Base-by-base conservation (phyloP, 371 early-diverging fungal genomes). In the Actinomortierella ambigua region DNA sequence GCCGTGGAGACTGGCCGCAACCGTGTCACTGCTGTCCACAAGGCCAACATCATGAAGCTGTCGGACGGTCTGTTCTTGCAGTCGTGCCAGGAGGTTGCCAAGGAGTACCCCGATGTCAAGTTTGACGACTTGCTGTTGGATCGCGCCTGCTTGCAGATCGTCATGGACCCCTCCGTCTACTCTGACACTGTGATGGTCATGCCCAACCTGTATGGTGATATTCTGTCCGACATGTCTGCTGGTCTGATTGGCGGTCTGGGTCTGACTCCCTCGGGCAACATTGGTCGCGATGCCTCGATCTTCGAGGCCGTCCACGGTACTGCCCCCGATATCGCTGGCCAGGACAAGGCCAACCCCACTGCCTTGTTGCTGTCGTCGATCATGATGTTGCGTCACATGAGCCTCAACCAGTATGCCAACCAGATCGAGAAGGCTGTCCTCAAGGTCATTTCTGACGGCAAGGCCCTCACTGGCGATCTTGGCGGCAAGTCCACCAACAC, bases 161-260 rank as follows among this genome's bases (percentile, higher is more conserved):
- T 95, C 58, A 88, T 94, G 82, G 93, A 95, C 80, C 99, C 98
- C n/a, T 81, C 88, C 49, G 80, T 89, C 65, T 98, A 89, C 78
- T 86, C 87, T 41, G 88, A 93, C 65, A 93, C 94, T 46, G 99
- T 98, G 77, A 94, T 98, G 97, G 99, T 97, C 65, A 97, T 98
- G 98, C 98, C 99, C 61, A 98, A 98, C 88, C 86, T 98, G 79
- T 98, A 98, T 67, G 99, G 99, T 76, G 99, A 98, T 81, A 98
- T 98, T 81, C 83, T 98, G 57, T 92, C 93, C 43, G 99, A 98
- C 73, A 90, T 98, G 90, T 90, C 96, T 76, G 98, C 99, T 59
- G 99, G 99, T 69, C 85, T 98, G 60, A 97, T 98, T 73, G 99
- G 99, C 70, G 99, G 99, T 65, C 90, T 98, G 59, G 99, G 99